Evolutionary conservation across 179 eudicot species (phyloP).

Genomic region (Pouteria campechiana): DNA sequence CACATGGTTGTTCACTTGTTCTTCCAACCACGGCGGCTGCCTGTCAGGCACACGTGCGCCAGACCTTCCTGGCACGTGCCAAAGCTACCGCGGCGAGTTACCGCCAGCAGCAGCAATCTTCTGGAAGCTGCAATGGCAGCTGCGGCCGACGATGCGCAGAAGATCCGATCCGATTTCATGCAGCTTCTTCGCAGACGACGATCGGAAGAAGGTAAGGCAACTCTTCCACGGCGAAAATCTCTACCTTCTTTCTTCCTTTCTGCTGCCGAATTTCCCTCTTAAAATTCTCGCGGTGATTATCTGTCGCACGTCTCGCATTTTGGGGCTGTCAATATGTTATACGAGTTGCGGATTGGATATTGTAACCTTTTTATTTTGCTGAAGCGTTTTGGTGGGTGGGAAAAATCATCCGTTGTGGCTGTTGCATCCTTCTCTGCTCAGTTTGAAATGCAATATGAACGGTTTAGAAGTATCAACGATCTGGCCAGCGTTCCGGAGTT

Average conservation of each 20-base stretch:
- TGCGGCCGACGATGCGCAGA: slow-evolving; percentile 17
- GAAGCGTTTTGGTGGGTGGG: not conserved
- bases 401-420: too few relatives aligned
- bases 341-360: not conserved
- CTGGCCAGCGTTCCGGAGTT: too few relatives aligned
- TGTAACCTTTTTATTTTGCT: not conserved
- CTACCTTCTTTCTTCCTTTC: not conserved
- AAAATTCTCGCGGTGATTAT: not conserved
- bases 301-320: not conserved
- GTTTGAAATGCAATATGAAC: too few relatives aligned
- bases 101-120: too few relatives aligned
- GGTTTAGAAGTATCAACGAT: too few relatives aligned
- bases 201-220: slow-evolving; percentile 43
- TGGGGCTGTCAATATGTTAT: not conserved
- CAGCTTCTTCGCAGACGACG: slow-evolving; percentile 38
- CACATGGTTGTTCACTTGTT: too few relatives aligned
- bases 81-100: too few relatives aligned
- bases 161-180: slow-evolving; percentile 43
- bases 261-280: not conserved
- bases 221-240: not conserved
- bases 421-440: too few relatives aligned
- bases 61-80: too few relatives aligned
- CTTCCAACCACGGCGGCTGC: too few relatives aligned
- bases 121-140: slow-evolving; percentile 5
- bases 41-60: too few relatives aligned